Percentiles rank a stretch among this genome's conserved stretches.
Conservation (phyloP, 2,329 filamentous ascomycete species). For the Sclerotinia borealis region DNA sequence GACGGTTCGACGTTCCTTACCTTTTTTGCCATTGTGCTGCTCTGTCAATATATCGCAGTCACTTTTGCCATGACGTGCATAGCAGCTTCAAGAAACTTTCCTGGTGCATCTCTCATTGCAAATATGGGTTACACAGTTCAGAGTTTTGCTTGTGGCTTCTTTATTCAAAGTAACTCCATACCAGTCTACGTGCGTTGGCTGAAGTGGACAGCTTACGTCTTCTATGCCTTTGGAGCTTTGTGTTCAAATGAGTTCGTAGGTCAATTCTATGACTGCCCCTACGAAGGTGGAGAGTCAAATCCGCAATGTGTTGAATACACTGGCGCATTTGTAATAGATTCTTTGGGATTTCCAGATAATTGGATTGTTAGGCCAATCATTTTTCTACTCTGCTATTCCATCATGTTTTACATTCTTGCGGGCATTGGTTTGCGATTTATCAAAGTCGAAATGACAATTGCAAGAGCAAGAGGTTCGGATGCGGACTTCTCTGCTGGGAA, state of each 20-base stretch:
- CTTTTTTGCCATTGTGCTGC: slow-evolving; percentile 61
- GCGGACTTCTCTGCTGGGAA: slow-evolving; percentile 63
- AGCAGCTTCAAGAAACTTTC: slow-evolving; percentile 58
- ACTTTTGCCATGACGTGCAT: slow-evolving; percentile 66
- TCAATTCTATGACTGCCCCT: slow-evolving; percentile 68
- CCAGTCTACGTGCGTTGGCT: slow-evolving; percentile 74
- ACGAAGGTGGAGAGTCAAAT: slow-evolving; percentile 53
- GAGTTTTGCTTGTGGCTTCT: slow-evolving; percentile 69
- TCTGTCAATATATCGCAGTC: slow-evolving; percentile 69
- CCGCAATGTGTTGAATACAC: slow-evolving; percentile 64
- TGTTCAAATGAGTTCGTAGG: slow-evolving; percentile 67
- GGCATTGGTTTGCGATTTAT: slow-evolving; percentile 57
- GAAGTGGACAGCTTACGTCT: slow-evolving; percentile 61
- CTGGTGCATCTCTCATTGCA: slow-evolving; percentile 63
- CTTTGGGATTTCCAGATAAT: slow-evolving; percentile 58
- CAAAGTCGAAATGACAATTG: slow-evolving; percentile 63
- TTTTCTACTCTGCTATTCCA: slow-evolving; percentile 52
- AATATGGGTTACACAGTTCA: slow-evolving; percentile 70
- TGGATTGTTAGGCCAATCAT: slow-evolving; percentile 66
- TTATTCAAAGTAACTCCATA: slow-evolving; percentile 67
- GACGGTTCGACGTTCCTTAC: slow-evolving; percentile 61
- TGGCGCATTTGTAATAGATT: slow-evolving; percentile 62
- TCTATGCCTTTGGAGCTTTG: slow-evolving; percentile 66
- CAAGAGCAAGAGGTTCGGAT: slow-evolving; percentile 51
- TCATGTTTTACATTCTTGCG: slow-evolving; percentile 57